phyloP scores from a whole-genome alignment of 2,329 filamentous ascomycete genomes.

The Pyrenophora tritici-repentis region DNA sequence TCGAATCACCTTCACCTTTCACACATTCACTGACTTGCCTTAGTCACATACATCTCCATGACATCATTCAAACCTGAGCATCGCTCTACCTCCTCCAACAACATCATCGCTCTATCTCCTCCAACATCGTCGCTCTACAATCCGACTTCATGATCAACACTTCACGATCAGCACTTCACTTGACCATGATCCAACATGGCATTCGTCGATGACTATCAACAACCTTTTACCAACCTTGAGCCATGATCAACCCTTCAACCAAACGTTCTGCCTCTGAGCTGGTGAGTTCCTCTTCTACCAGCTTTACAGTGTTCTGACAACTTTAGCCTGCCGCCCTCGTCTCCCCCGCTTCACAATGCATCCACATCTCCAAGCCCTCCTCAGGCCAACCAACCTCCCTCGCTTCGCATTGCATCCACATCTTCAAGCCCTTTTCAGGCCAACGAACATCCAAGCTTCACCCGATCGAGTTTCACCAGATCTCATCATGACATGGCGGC shows the following conservation, averaged over 20 bases:
- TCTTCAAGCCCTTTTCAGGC: conserved; percentile 3
- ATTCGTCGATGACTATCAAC: conserved; percentile 4
- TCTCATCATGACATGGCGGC: too few species aligned
- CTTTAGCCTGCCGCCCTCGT: too few species aligned
- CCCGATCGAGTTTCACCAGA: neutral
- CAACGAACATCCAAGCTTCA: neutral
- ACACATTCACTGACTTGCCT: too few species aligned
- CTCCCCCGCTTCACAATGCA: too few species aligned
- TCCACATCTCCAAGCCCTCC: too few species aligned
- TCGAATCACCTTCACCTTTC: too few species aligned
- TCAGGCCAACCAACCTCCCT: too few species aligned
- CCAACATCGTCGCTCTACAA: neutral
- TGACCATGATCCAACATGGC: conserved; percentile 8
- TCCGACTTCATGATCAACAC: neutral
- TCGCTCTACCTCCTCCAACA: neutral
- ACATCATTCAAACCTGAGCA: too few species aligned
- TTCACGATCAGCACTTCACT: conserved; percentile 2
- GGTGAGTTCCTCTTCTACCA: neutral
- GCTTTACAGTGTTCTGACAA: conserved; percentile 2
- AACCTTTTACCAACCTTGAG: conserved; percentile 9
- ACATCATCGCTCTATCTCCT: neutral
- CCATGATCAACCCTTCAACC: conserved; percentile 5
- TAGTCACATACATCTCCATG: too few species aligned
- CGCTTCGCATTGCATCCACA: neutral
- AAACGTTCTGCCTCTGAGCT: conserved; percentile 7